A percentile compares a stretch with the other conserved stretches of the same genome.
Conservation (phyloP, 352 stramenopile genomes). For the Aphanomyces euteiches region DNA sequence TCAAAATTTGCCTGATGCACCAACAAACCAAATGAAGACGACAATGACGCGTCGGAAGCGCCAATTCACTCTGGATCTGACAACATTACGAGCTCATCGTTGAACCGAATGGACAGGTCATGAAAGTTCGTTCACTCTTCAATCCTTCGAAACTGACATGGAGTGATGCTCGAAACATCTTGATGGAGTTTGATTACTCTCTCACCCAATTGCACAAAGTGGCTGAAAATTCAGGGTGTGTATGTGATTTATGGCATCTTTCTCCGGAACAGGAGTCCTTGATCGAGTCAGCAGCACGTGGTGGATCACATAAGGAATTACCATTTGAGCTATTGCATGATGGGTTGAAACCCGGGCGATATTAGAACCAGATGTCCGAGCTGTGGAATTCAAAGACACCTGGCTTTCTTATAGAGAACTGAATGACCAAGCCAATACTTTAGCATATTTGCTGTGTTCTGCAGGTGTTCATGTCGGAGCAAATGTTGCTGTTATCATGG, state of each 20-base stretch:
- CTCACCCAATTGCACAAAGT: neutral
- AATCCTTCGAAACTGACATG: neutral
- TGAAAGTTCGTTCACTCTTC: neutral
- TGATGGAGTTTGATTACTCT: neutral
- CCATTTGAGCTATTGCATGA: neutral
- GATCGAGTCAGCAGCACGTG: neutral
- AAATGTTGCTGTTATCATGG: neutral
- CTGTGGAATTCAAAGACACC: conserved; percentile 28
- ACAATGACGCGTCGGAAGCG: neutral
- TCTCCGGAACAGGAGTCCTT: neutral
- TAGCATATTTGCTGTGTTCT: neutral
- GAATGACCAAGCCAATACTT: conserved; percentile 2
- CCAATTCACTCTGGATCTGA: neutral
- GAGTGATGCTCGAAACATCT: neutral
- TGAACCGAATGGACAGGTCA: neutral
- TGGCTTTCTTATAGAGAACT: conserved; percentile 38
- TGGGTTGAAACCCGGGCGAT: conserved; percentile 1
- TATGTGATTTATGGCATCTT: neutral
- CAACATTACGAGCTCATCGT: neutral
- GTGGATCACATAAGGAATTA: neutral
- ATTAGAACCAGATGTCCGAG: conserved; percentile 29
- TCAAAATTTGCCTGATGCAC: neutral
- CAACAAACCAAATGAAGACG: neutral
- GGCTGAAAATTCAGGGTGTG: neutral
- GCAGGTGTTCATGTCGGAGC: neutral